Evolutionary conservation across 306 rosid species (phyloP).

Genomic region (Vigna trinervia): DNA sequence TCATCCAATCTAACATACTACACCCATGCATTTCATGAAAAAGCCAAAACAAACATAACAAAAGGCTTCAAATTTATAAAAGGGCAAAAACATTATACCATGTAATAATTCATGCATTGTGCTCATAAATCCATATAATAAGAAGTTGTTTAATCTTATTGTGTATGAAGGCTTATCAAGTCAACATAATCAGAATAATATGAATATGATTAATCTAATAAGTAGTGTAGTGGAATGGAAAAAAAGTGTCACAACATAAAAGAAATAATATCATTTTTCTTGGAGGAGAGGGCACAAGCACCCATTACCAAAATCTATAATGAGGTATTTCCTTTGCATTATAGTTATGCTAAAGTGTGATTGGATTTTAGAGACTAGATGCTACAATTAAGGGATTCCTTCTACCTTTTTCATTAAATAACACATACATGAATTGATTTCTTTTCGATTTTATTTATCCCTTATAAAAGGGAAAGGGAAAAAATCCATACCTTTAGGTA

Average conservation of each 20-base stretch:
- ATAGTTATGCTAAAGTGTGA: conserved; percentile 51
- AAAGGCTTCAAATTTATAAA: conserved; percentile 33
- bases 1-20: conserved; percentile 46
- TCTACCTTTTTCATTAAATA: conserved; percentile 40
- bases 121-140: too few species aligned
- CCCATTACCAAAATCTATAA: conserved; percentile 48
- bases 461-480: conserved; percentile 38
- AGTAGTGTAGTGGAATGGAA: too few species aligned
- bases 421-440: conserved; percentile 38
- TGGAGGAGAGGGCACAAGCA: conserved; percentile 56
- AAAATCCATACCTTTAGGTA: conserved; percentile 31
- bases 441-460: conserved; percentile 34
- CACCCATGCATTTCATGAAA: conserved; percentile 56
- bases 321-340: conserved; percentile 55
- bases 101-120: conserved; percentile 46
- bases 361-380: conserved; percentile 49
- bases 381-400: conserved; percentile 57
- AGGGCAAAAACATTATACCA: conserved; percentile 29
- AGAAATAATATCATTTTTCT: conserved; percentile 32
- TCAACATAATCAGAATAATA: too few species aligned
- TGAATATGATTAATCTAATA: too few species aligned
- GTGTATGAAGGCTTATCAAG: too few species aligned
- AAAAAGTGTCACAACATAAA: too few species aligned
- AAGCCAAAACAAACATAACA: conserved; percentile 29
- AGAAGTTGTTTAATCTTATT: too few species aligned